Conservation (phyloP, 306 rosid genomes). For the Fragaria nilgerrensis region DNA sequence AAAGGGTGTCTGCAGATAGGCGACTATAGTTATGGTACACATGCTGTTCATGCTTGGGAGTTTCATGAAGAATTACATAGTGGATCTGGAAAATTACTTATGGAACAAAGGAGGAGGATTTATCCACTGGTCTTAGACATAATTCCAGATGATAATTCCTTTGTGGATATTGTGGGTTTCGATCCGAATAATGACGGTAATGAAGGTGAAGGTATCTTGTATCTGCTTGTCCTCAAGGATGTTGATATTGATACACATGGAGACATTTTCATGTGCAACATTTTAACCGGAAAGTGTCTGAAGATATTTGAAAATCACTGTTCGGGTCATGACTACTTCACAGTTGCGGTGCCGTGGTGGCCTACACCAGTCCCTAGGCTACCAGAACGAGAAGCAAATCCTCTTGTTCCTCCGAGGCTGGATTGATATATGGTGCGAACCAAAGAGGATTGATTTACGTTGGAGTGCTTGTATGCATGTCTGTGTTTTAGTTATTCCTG, state of each 20-base stretch:
- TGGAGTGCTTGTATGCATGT: neutral
- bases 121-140: neutral
- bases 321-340: neutral
- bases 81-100: neutral
- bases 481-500: neutral
- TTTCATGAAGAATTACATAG: neutral
- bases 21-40: neutral
- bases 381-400: neutral
- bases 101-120: neutral
- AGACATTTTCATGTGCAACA: neutral
- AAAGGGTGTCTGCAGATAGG: neutral
- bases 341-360: neutral
- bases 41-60: neutral
- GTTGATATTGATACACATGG: neutral
- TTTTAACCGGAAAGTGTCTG: neutral
- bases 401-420: neutral
- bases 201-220: neutral
- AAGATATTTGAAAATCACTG: neutral
- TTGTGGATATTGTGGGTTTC: neutral
- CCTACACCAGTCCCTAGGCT: neutral
- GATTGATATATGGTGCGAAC: no score
- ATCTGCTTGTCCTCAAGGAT: neutral
- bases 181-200: neutral
- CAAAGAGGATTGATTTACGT: no score
- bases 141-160: neutral